Evolutionary conservation across 2,329 filamentous ascomycete species (phyloP).

Genomic region (Claviceps sp.): DNA sequence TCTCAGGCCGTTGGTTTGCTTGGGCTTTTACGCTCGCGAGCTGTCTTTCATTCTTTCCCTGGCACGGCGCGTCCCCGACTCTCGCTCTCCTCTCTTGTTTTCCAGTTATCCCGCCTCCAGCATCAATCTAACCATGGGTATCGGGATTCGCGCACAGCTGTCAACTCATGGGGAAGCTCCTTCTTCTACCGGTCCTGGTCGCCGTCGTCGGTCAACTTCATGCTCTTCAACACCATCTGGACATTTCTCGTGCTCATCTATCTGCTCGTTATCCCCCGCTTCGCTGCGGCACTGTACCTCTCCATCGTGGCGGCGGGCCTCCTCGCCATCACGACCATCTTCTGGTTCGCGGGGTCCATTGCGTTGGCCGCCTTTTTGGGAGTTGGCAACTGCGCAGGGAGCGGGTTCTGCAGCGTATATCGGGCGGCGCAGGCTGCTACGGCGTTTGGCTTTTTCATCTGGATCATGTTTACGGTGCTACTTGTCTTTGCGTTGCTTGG

Average conservation of each 20-base stretch:
- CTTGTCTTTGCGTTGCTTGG: conserved; percentile 33
- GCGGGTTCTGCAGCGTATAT: conserved; percentile 33
- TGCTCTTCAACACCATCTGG: conserved; percentile 70
- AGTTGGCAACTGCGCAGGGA: conserved; percentile 37
- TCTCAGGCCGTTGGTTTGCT: background rate
- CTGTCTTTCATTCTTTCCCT: background rate
- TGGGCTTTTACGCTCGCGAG: background rate
- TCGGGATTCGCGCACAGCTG: conserved; percentile 2
- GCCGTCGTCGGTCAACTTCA: conserved; percentile 55
- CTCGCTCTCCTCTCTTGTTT: too few species aligned
- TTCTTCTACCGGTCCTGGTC: conserved; percentile 28
- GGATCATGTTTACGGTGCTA: conserved; percentile 35
- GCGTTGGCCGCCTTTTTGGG: conserved; percentile 56
- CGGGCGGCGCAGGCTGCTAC: conserved; percentile 47
- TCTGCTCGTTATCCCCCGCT: conserved; percentile 52
- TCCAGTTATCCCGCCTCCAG: too few species aligned
- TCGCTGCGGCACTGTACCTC: conserved; percentile 47
- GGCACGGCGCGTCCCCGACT: background rate
- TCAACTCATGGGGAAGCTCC: conserved; percentile 2
- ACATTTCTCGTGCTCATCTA: conserved; percentile 59
- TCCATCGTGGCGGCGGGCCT: conserved; percentile 51
- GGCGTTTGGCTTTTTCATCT: conserved; percentile 54
- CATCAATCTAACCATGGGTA: background rate
- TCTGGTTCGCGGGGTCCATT: conserved; percentile 83
- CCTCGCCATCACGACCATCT: conserved; percentile 63